Base-by-base conservation (phyloP, 1,284 basidiomycete species). In the Puccinia hordei region DNA sequence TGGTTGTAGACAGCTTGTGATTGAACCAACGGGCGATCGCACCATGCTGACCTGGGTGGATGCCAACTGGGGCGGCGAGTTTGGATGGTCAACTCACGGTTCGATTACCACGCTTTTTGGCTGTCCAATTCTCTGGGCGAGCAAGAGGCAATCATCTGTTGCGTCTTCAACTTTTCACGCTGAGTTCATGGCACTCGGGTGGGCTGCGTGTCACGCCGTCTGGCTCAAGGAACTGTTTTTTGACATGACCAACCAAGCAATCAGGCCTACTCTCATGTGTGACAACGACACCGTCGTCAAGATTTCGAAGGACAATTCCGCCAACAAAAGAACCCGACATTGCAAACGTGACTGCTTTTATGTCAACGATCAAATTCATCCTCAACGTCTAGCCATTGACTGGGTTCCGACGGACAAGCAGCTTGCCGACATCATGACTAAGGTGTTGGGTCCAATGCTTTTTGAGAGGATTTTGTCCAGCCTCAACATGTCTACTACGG, bases 311-410 rank as follows among this genome's bases (percentile, higher is more conserved):
- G 74, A 77, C 35, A 46, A 55, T n/a, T 77, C 63, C 0, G 41
- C 74, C 10, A 77, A 77, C 63, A 77, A 77, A 22, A 33, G 41
- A 13, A 66, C 74, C 27, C 57, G 27, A 8, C 74, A 65, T n/a
- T 61, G n/a, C 10, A 41, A 76, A 13, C 46, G 61, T 12, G 59
- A 76, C 6, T 74, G 30, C 44, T 74, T 59, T n/a, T 59, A 59
- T 44, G 46, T 74, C 24, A 74, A 74, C 30, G 55, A 65, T 8
- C 35, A 61, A 63, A 13, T 74, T 22, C 59, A 59, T 38, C 30
- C 30, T 2, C 15, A 63, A 13, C 19, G 38, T 1, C 53, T 49
- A 6, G 33, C 51, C 5, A 41, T 74, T 38, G 38, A 59, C 10
- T 74, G 73, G 73, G 57, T 74, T 10, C 38, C n/a, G 6, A 59